phyloP scores from a whole-genome alignment of 371 early-diverging fungal genomes.

The Sporodiniella umbellata region DNA sequence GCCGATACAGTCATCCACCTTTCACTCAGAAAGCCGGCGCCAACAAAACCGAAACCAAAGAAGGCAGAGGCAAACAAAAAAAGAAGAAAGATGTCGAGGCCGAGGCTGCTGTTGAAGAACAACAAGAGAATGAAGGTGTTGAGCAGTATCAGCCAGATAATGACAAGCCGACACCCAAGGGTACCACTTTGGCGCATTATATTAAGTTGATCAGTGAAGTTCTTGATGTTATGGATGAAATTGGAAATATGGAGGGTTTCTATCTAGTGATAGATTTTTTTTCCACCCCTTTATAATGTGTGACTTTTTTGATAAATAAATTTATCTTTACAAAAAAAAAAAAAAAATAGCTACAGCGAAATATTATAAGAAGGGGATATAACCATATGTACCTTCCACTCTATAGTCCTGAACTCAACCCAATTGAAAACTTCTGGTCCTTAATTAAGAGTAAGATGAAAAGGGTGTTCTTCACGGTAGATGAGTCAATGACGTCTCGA shows the following conservation, averaged over 20 bases:
- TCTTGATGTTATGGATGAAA: not conserved
- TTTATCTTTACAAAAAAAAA: no score
- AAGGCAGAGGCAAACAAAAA: constrained; percentile 4
- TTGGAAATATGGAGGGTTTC: constrained; percentile 8
- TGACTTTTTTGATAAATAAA: no score
- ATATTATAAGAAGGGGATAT: constrained; percentile 5
- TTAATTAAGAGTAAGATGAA: constrained; percentile 3
- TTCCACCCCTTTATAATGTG: no score
- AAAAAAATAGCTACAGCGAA: not conserved
- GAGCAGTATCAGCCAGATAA: constrained; percentile 33
- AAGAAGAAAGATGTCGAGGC: constrained; percentile 1
- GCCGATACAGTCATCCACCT: constrained; percentile 1
- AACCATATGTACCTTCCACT: constrained; percentile 8
- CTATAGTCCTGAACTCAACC: constrained; percentile 7
- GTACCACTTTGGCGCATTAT: constrained; percentile 2
- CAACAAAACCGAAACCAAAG: not conserved
- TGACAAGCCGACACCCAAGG: constrained; percentile 6
- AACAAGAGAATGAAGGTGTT: constrained; percentile 45
- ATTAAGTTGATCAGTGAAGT: constrained; percentile 5
- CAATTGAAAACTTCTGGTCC: constrained; percentile 1
- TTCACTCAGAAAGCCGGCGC: constrained; percentile 1
- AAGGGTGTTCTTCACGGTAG: constrained; percentile 1
- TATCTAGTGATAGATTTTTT: constrained; percentile 13
- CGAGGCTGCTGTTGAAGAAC: not conserved
- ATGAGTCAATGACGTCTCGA: not conserved